These are phyloP conservation scores for Talaromyces sp. DNA, from an alignment of 2,329 filamentous ascomycete species.

Conservation along the genomic window DNA sequence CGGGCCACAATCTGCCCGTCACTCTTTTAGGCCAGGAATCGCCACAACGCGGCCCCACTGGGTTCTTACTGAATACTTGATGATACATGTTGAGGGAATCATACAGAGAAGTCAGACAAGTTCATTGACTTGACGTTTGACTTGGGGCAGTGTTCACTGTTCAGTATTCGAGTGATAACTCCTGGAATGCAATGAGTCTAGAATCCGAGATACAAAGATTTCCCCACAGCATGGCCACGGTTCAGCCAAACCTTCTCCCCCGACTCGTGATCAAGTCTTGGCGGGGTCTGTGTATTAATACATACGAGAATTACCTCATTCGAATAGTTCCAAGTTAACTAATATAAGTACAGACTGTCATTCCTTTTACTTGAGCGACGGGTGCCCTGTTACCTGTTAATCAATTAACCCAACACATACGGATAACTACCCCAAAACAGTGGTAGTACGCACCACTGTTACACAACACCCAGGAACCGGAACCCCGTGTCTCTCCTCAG, in stretches of 20 bases:
- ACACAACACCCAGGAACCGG: not conserved
- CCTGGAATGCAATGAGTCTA: not conserved
- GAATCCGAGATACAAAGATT: not conserved
- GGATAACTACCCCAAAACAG: not conserved
- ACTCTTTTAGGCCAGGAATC: not conserved
- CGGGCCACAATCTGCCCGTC: constrained; percentile 5
- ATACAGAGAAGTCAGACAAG: not conserved
- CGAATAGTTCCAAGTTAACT: too few relatives aligned
- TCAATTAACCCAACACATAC: not conserved
- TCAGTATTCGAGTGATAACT: too few relatives aligned
- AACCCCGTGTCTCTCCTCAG: constrained; percentile 1
- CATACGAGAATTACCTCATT: too few relatives aligned
- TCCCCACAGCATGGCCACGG: not conserved
- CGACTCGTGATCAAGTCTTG: not conserved
- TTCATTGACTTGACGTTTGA: not conserved
- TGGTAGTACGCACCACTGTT: not conserved
- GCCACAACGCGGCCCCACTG: constrained; percentile 4
- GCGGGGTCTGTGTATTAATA: too few relatives aligned
- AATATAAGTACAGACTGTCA: too few relatives aligned
- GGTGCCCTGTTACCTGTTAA: too few relatives aligned
- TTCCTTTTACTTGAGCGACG: too few relatives aligned
- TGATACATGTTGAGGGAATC: not conserved
- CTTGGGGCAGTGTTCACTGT: not conserved
- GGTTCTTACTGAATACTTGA: not conserved
- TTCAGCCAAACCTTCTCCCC: not conserved